Evolutionary conservation across 1,284 basidiomycete species (phyloP).

Genomic region (Trichosporon sp.): DNA sequence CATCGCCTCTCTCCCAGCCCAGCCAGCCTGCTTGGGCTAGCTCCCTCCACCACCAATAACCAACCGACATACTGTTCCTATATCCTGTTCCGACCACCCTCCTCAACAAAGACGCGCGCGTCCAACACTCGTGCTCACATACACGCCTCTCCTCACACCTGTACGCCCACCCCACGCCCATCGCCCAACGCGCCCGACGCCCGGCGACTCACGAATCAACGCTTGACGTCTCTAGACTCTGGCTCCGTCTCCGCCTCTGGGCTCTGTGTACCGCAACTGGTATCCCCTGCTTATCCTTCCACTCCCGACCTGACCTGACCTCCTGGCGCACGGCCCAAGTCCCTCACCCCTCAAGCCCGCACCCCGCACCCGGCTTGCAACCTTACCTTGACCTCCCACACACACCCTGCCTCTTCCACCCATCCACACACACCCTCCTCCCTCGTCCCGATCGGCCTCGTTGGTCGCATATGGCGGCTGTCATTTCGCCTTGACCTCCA

Average conservation of each 20-base stretch:
- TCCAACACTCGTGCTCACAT: not conserved
- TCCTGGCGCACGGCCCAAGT: not conserved
- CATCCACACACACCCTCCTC: not conserved
- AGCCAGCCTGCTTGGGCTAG: not conserved
- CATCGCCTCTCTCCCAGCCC: not conserved
- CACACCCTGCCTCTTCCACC: not conserved
- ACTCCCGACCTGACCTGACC: not conserved
- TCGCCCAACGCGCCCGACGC: not conserved
- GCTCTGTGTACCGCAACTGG: not conserved
- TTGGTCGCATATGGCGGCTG: slow-evolving; percentile 1
- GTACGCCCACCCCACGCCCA: not conserved
- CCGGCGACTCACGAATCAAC: not conserved
- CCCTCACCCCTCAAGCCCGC: not conserved
- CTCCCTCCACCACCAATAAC: not conserved
- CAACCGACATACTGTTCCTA: not conserved
- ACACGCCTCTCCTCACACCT: not conserved
- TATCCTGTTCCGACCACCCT: not conserved
- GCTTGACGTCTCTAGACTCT: not conserved
- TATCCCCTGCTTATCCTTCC: not conserved
- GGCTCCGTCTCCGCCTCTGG: too few species aligned
- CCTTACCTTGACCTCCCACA: not conserved
- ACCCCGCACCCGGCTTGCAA: not conserved
- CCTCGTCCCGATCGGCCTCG: not conserved
- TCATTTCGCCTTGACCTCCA: not conserved
- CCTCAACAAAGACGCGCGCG: not conserved